A percentile compares a stretch with the other conserved stretches of the same genome.
phyloP scores from a whole-genome alignment of 495 filamentous ascomycete genomes.

The Lophiostoma macrostomum region DNA sequence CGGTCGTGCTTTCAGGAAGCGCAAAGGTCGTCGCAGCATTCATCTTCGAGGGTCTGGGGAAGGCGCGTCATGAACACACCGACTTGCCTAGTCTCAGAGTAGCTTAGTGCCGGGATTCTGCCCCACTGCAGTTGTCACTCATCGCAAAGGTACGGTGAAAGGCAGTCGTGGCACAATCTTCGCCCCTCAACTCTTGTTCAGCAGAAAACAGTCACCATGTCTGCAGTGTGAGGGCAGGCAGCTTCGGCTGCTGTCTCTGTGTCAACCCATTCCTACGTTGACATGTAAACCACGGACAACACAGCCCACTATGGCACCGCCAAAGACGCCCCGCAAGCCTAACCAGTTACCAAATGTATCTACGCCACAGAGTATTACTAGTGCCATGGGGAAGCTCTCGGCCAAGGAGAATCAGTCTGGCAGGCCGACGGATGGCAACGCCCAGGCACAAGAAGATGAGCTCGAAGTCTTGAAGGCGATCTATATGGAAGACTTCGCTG shows the following conservation, averaged over 20 bases:
- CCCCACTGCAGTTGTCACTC: no score
- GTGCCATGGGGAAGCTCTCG: conserved; percentile 18
- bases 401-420: conserved; percentile 10
- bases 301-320: conserved; percentile 39
- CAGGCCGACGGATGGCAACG: conserved; percentile 48
- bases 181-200: background rate
- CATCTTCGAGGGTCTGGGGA: no score
- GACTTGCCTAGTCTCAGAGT: no score
- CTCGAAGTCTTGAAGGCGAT: conserved; percentile 83
- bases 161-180: conserved; percentile 3
- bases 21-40: background rate
- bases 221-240: conserved; percentile 39
- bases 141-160: background rate
- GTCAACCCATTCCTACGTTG: conserved; percentile 30
- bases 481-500: conserved; percentile 84
- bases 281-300: conserved; percentile 24
- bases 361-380: conserved; percentile 4
- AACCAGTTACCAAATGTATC: conserved; percentile 24
- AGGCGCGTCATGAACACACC: no score
- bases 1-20: background rate
- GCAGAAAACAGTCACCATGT: conserved; percentile 16
- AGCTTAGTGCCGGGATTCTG: no score
- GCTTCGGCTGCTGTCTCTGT: conserved; percentile 43
- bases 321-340: conserved; percentile 39
- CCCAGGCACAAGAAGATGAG: conserved; percentile 82